phyloP scores from a whole-genome alignment of 768 basidiomycete species.

The Phanerochaete carnosa region DNA sequence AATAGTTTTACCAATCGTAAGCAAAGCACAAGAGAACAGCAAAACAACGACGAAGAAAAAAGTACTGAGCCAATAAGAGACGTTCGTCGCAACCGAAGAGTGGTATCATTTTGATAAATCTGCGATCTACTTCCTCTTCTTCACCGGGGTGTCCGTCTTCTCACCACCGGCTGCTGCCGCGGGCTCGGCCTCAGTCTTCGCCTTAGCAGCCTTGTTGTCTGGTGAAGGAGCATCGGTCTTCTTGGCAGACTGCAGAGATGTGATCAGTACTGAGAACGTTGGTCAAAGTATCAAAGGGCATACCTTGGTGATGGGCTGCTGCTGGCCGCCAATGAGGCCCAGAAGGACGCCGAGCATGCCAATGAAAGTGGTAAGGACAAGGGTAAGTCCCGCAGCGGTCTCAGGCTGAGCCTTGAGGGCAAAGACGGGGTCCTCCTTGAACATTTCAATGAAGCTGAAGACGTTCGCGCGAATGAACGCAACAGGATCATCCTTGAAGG shows the following conservation, averaged over 20 bases:
- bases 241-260: conserved; percentile 56
- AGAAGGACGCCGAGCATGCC: conserved; percentile 81
- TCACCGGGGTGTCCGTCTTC: conserved; percentile 61
- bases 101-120: conserved; percentile 5
- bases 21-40: conserved; percentile 4
- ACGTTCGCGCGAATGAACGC: conserved; percentile 78
- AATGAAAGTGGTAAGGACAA: conserved; percentile 74
- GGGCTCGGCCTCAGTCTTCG: conserved; percentile 56
- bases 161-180: conserved; percentile 71
- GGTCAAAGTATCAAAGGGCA: conserved; percentile 14
- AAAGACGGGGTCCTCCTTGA: conserved; percentile 67
- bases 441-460: conserved; percentile 75
- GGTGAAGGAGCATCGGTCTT: conserved; percentile 67
- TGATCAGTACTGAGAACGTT: conserved; percentile 4
- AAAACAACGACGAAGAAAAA: background rate
- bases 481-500: conserved; percentile 73
- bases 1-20: background rate
- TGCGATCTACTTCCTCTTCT: conserved; percentile 66
- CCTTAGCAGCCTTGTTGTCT: conserved; percentile 47
- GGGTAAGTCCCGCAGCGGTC: conserved; percentile 75
- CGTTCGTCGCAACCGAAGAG: background rate
- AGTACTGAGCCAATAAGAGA: background rate
- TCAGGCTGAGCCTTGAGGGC: conserved; percentile 91
- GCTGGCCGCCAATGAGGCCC: conserved; percentile 70
- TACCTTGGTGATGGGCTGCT: conserved; percentile 74